Base-by-base conservation (phyloP, 805 yeast species). In the Dipodascus albidus region DNA sequence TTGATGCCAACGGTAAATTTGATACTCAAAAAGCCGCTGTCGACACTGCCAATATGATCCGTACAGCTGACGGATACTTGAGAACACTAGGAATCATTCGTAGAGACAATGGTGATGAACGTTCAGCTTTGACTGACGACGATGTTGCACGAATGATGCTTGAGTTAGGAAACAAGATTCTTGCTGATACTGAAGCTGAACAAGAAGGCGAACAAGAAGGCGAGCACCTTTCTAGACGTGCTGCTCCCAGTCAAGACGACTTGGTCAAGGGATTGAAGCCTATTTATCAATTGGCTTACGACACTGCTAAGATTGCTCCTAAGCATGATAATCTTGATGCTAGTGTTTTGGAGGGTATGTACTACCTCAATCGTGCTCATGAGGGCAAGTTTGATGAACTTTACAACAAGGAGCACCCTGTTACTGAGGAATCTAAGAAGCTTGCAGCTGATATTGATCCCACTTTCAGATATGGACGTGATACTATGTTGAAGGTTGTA, bases 51-150 rank as follows among this genome's bases (percentile, higher is more conserved):
- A 11, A 14, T 14, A 17, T 17, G 20, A 38, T 38, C 20, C 44
- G 44, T 38, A 38, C 44, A 4, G 44, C 44, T 17, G 44, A 38
- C 44, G 44, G 44, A n/a, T 38, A 38, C 44, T n/a, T 38, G 44
- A 14, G 44, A n/a, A 14, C 44, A 11, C 20, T 38, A 3, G 44
- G 44, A n/a, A 6, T 38, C n/a, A 19, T 17, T 38, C 17, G 44
- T n/a, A 4, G 44, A 6, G 11, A 27, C 33, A 27, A 6, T 27
- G 33, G 33, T 11, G 44, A 38, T 4, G 44, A 38, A 38, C 3
- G 6, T 19, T 4, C 20, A 4, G 44, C 4, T 4, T n/a, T 38
- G 44, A 6, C 44, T 17, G 20, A 38, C 20, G 44, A 38, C 3
- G 15, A 38, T 14, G 17, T 38, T 38, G 44, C 44, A 4, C 44